Conservation (phyloP, 805 yeast species). For the Candida loeiensis region DNA sequence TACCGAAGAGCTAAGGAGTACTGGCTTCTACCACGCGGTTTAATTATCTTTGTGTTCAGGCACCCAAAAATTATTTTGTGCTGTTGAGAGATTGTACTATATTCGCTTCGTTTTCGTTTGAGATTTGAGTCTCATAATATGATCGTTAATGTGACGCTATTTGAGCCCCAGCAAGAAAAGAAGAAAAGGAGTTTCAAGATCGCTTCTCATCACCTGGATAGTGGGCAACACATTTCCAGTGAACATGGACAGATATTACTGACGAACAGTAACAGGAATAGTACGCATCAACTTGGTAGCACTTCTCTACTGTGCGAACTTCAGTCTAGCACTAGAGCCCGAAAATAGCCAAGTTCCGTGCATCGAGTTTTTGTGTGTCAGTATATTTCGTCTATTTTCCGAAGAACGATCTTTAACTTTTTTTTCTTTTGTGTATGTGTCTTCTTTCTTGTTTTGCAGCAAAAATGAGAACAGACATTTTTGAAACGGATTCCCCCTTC, state of each 20-base stretch:
- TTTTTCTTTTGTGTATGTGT: background rate
- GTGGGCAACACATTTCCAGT: background rate
- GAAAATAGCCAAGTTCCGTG: too few relatives aligned
- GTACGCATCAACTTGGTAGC: too few relatives aligned
- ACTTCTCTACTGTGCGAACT: too few relatives aligned
- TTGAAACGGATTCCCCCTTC: background rate
- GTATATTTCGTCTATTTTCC: background rate
- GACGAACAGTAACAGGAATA: background rate
- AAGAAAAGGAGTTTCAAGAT: too few relatives aligned
- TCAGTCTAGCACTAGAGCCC: too few relatives aligned
- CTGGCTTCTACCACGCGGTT: too few relatives aligned
- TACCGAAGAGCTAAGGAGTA: too few relatives aligned
- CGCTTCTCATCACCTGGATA: background rate
- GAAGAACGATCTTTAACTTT: background rate
- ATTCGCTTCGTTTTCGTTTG: too few relatives aligned
- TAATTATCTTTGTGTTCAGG: too few relatives aligned
- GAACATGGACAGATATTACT: background rate
- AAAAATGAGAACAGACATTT: background rate
- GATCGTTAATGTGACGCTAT: background rate
- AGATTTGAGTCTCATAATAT: background rate
- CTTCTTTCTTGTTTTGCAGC: background rate
- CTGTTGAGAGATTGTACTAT: too few relatives aligned
- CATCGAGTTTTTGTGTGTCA: background rate
- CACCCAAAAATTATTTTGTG: too few relatives aligned
- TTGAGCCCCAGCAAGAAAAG: background rate